Percentiles rank a stretch among this genome's conserved stretches.
phyloP scores from a whole-genome alignment of 345 rosid species.

The Excoecaria agallocha region DNA sequence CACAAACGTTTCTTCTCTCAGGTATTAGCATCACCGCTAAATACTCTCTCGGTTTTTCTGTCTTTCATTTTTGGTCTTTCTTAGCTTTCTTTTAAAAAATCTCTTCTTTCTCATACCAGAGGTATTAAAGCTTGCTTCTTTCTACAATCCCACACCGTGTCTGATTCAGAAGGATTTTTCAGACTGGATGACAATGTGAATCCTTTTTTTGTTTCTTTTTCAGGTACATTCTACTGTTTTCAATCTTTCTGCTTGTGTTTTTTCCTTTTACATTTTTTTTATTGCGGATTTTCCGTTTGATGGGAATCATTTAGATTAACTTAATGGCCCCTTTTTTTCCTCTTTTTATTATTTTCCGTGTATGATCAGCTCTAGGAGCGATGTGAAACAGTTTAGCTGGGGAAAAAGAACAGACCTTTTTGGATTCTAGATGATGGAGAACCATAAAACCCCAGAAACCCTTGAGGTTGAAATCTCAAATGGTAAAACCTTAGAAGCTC shows the following conservation, averaged over 20 bases:
- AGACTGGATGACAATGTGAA: not conserved
- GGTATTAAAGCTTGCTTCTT: not conserved
- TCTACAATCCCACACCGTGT: not conserved
- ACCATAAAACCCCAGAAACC: slow-evolving; percentile 41
- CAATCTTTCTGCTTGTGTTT: not conserved
- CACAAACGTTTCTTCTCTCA: not conserved
- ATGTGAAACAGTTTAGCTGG: slow-evolving; percentile 4
- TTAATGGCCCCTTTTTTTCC: not conserved
- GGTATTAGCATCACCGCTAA: not conserved
- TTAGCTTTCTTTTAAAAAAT: not conserved
- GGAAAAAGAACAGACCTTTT: slow-evolving; percentile 1
- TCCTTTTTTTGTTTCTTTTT: not conserved
- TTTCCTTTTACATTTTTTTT: not conserved
- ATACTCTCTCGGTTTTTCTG: not conserved
- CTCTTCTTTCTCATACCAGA: not conserved
- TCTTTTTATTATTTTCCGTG: not conserved
- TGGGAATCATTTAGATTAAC: not conserved
- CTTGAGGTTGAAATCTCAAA: slow-evolving; percentile 38
- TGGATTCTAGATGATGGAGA: slow-evolving; percentile 27
- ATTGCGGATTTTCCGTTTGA: not conserved
- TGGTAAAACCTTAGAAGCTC: slow-evolving; percentile 42
- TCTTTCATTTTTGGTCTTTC: no score
- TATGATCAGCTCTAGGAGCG: slow-evolving; percentile 28
- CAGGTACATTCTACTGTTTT: not conserved
- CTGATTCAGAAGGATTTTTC: slow-evolving; percentile 1